Conservation (phyloP, 2,329 filamentous ascomycete species). For the Ophiocordyceps camponoti-rufipedis region DNA sequence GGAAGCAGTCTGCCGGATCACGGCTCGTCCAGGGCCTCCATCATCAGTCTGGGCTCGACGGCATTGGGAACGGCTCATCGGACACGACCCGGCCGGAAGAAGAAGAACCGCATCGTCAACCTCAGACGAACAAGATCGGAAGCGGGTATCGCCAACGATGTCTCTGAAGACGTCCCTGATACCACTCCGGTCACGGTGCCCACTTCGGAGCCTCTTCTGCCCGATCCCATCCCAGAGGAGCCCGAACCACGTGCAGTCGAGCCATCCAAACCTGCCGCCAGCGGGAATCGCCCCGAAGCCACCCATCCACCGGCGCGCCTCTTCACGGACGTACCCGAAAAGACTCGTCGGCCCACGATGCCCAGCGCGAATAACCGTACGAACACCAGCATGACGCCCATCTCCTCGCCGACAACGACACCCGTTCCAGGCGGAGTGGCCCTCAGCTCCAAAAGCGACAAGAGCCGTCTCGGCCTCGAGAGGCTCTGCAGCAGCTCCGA, state of each 20-base stretch:
- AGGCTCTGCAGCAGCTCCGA: slow-evolving; percentile 21
- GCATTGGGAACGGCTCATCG: slow-evolving; percentile 41
- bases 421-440: neutral
- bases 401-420: neutral
- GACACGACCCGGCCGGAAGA: slow-evolving; percentile 48
- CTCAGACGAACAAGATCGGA: slow-evolving; percentile 45
- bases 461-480: slow-evolving; percentile 12
- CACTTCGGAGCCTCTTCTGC: slow-evolving; percentile 40
- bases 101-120: slow-evolving; percentile 72
- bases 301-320: slow-evolving; percentile 6
- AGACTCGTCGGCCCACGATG: slow-evolving; percentile 8
- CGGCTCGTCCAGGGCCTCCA: slow-evolving; percentile 48
- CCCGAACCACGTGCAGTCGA: slow-evolving; percentile 26
- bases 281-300: slow-evolving; percentile 23
- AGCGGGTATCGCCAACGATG: slow-evolving; percentile 31
- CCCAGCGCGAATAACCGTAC: neutral
- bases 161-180: slow-evolving; percentile 36
- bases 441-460: slow-evolving; percentile 9
- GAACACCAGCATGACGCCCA: neutral
- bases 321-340: slow-evolving; percentile 8
- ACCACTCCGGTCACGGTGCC: slow-evolving; percentile 37
- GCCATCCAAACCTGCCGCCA: slow-evolving; percentile 2
- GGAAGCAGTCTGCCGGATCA: slow-evolving; percentile 45
- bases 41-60: slow-evolving; percentile 42
- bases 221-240: slow-evolving; percentile 40